Evolutionary conservation across 2,329 filamentous ascomycete genomes (phyloP), one percentile per base, ranked within the genome.

Genomic region (Microcyclospora pomicola): DNA sequence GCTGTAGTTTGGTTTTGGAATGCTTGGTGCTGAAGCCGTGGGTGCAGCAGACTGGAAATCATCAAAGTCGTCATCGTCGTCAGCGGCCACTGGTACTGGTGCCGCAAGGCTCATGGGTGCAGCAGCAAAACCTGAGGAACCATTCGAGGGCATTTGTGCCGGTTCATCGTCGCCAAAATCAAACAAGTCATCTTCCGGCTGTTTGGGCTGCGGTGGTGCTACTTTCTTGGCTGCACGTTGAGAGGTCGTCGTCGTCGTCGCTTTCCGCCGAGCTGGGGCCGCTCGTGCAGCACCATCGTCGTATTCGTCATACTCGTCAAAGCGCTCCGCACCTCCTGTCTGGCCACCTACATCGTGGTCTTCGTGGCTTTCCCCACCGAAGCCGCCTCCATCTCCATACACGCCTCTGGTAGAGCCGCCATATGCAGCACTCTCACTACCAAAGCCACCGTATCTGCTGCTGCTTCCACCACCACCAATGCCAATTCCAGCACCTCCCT

Each of bases 261-360:
- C 64, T 55, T 68, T 74, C 51, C 69, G 64, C 48, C 67, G 66
- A 27, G 66, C 64, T 15, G 73, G 62, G 41, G 72, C 65, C 36
- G 68, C 59, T 32, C 51, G 47, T 35, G 63, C 63, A 35, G 71
- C 68, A 31, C 72, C 84, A 52, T 94, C 91, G 39, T 96, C 88
- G 53, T 80, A 88, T 61, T 98, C 91, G 56, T 98, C 87, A 54
- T 98, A 98, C 61, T 95, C 91, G 50, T 96, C 88, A 50, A 95
- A 98, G 47, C 80, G 77, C 67, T 53, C 69, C 66, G 39, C 71
- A 67, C 41, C 78, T 66, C 50, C 67, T 68, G 41, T 74, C 65
- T 15, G 69, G 63, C 49, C 83, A 77, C 41, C 71, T 63, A 81
- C 92, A 36, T 84, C 59, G 27, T 64, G 62, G 29, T 63, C 54